Evolutionary conservation across 2,329 filamentous ascomycete genomes (phyloP).

Genomic region (Pseudogymnoascus sp.): DNA sequence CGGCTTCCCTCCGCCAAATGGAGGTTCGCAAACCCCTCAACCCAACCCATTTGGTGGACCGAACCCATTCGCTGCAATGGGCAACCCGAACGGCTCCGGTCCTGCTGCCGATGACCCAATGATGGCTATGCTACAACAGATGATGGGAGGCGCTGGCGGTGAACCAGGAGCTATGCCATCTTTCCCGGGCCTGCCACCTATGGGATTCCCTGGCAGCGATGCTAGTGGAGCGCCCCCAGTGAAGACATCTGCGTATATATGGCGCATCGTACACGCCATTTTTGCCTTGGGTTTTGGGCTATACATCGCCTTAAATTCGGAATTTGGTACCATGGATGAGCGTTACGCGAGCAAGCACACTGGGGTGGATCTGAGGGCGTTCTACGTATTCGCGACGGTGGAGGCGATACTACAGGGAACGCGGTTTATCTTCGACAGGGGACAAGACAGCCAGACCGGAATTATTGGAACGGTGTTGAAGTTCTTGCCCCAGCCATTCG

Average conservation of each 20-base stretch:
- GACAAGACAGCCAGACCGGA: constrained; percentile 47
- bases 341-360: constrained; percentile 37
- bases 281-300: constrained; percentile 63
- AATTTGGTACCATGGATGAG: constrained; percentile 60
- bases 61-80: constrained; percentile 22
- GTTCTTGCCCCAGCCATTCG: constrained; percentile 59
- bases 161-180: constrained; percentile 28
- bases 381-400: constrained; percentile 73
- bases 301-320: constrained; percentile 61
- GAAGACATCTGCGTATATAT: constrained; percentile 46
- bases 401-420: constrained; percentile 67
- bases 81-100: constrained; percentile 26
- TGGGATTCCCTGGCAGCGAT: constrained; percentile 28
- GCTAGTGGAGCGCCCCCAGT: constrained; percentile 25
- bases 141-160: constrained; percentile 45
- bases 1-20: constrained; percentile 39
- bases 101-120: constrained; percentile 51
- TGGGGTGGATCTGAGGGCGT: constrained; percentile 31
- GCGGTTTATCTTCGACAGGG: constrained; percentile 63
- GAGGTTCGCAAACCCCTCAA: constrained; percentile 24
- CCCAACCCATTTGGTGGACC: constrained; percentile 30
- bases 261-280: constrained; percentile 67
- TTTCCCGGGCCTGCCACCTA: constrained; percentile 35
- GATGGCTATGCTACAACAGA: constrained; percentile 69
- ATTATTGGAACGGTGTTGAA: constrained; percentile 56